Percentiles rank a stretch among this genome's conserved stretches.
These are phyloP conservation scores for Aurantiochytrium sp. DNA, from an alignment of 108 stramenopile species.

Conservation along the genomic window DNA sequence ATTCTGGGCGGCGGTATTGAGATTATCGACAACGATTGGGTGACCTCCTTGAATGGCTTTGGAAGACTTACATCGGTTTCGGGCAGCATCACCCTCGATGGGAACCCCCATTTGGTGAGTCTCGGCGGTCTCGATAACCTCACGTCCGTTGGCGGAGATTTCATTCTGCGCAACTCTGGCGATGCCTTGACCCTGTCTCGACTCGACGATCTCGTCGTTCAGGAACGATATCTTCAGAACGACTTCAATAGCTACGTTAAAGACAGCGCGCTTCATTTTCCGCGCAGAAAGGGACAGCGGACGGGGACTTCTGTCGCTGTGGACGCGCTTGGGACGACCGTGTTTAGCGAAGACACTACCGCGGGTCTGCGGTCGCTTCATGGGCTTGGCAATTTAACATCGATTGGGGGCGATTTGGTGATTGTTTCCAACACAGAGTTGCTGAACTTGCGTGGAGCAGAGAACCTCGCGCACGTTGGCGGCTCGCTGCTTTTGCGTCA, in stretches of 20 bases:
- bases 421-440: background rate
- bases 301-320: background rate
- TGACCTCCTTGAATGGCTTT: background rate
- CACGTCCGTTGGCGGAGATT: background rate
- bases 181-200: background rate
- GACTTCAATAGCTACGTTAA: background rate
- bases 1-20: background rate
- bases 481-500: background rate
- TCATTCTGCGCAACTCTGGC: background rate
- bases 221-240: background rate
- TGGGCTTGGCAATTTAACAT: background rate
- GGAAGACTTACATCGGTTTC: background rate
- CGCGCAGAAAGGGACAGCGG: background rate
- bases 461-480: background rate
- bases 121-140: background rate
- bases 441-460: background rate
- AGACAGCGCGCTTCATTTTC: background rate
- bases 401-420: background rate
- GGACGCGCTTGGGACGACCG: background rate
- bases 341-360: background rate
- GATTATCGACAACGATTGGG: background rate
- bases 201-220: background rate
- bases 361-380: background rate
- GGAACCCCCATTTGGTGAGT: background rate
- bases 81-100: background rate